phyloP scores from a whole-genome alignment of 2,329 filamentous ascomycete genomes.

The Pestalotiopsis sp. region DNA sequence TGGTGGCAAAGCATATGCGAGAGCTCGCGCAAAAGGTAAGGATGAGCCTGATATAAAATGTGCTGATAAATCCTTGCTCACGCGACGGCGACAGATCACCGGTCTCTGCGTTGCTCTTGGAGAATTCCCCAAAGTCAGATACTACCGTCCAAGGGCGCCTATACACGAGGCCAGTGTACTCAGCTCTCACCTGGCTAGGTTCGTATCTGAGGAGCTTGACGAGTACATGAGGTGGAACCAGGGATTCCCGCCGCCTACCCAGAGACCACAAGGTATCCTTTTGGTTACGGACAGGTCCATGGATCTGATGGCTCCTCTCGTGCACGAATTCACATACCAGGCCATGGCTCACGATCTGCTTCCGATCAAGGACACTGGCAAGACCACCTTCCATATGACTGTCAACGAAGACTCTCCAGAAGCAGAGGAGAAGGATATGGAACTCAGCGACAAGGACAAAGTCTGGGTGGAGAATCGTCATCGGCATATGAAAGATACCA shows the following conservation, averaged over 20 bases:
- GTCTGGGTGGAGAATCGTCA: conserved; percentile 97
- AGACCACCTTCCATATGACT: conserved; percentile 80
- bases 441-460: conserved; percentile 86
- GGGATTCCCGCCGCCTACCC: conserved; percentile 80
- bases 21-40: conserved; percentile 82
- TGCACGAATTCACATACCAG: conserved; percentile 98
- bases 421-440: conserved; percentile 85
- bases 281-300: conserved; percentile 91
- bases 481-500: conserved; percentile 96
- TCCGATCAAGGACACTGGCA: conserved; percentile 85
- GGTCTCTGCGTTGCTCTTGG: conserved; percentile 89
- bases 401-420: conserved; percentile 74
- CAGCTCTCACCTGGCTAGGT: conserved; percentile 84
- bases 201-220: conserved; percentile 90
- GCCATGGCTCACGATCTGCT: conserved; percentile 96
- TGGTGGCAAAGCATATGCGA: conserved; percentile 84
- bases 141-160: conserved; percentile 76
- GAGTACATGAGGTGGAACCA: conserved; percentile 83
- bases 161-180: conserved; percentile 87
- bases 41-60: not conserved
- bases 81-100: conserved; percentile 61
- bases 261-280: conserved; percentile 79
- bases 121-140: conserved; percentile 91
- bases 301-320: conserved; percentile 83
- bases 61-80: not conserved